Evolutionary conservation across 805 yeast genomes (phyloP), one percentile per base, ranked within the genome.

Genomic region (Isabelozyma rhagii): DNA sequence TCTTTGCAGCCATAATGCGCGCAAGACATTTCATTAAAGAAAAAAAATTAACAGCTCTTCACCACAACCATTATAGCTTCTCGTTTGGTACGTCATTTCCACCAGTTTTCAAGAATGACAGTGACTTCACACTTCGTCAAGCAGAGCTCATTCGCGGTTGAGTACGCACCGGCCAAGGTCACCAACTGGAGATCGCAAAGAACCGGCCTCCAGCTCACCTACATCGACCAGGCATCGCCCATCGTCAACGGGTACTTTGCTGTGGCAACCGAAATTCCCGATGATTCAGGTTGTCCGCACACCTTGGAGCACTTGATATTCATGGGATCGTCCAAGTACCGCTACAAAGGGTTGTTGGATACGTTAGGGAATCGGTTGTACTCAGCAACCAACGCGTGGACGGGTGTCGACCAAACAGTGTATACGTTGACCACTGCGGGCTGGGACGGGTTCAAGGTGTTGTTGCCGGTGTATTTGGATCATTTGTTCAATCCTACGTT

Each of bases 351-450:
- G 8, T 73, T 92, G 45, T 72, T 94, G 44, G 99, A 94, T 62
- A 84, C 84, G 9, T 77, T 92, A 46, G 96, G 97, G 5, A 89
- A 90, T 61, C 70, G 88, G 49, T 84, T 90, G 53, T 87, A 85
- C 67, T 87, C 97, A 1, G 77, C 83, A 5, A 94, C 98, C 0
- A 94, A 94, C 62, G 99, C 99, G 0, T 92, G 97, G 97, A 94
- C 99, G 0, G 90, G 87, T 0, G 89, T 94, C 4, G 98, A 94
- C 68, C 96, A 89, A 63, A 94, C 99, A 0, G 97, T 91, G 1
- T 94, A 94, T 59, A 90, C 97, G 2, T 74, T 94, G 49, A 80
- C 87, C 8, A 84, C 96, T 39, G 98, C 98, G 0, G 98, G 98
- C 8, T 92, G 97, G 97, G 89, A 89, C 49, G 98, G 97, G 1